Conservation (phyloP, 176 grass and related monocot species). For the Lolium perenne region DNA sequence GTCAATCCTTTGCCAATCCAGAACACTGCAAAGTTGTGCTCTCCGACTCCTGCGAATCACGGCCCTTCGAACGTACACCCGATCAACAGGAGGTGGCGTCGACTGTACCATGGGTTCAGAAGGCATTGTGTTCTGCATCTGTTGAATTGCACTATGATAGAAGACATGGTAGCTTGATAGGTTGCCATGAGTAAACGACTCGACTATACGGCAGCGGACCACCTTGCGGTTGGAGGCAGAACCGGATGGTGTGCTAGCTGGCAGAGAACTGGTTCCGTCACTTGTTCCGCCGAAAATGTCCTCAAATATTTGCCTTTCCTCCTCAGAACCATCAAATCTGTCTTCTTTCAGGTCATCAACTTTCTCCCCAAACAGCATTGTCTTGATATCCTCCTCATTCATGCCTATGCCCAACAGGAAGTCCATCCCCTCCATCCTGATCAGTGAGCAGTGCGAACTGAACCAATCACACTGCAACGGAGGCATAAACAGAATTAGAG, state of each 20-base stretch:
- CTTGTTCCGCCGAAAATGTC: slow-evolving; percentile 47
- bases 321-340: slow-evolving; percentile 55
- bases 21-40: slow-evolving; percentile 43
- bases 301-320: slow-evolving; percentile 58
- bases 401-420: slow-evolving; percentile 53
- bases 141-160: slow-evolving; percentile 6
- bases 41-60: slow-evolving; percentile 42
- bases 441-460: slow-evolving; percentile 11
- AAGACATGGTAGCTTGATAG: slow-evolving; percentile 67
- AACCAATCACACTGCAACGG: slow-evolving; percentile 28
- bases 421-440: slow-evolving; percentile 58
- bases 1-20: slow-evolving; percentile 47
- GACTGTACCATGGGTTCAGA: slow-evolving; percentile 24
- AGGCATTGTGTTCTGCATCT: slow-evolving; percentile 16
- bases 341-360: slow-evolving; percentile 46
- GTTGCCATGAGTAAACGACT: slow-evolving; percentile 65
- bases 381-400: slow-evolving; percentile 70
- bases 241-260: slow-evolving; percentile 3
- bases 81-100: slow-evolving; percentile 53
- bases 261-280: not conserved
- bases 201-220: slow-evolving; percentile 55
- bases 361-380: slow-evolving; percentile 69
- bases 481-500: not conserved
- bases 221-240: slow-evolving; percentile 22
- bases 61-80: slow-evolving; percentile 37